phyloP scores from a whole-genome alignment of 495 filamentous ascomycete genomes.

The Penicillium herquei region DNA sequence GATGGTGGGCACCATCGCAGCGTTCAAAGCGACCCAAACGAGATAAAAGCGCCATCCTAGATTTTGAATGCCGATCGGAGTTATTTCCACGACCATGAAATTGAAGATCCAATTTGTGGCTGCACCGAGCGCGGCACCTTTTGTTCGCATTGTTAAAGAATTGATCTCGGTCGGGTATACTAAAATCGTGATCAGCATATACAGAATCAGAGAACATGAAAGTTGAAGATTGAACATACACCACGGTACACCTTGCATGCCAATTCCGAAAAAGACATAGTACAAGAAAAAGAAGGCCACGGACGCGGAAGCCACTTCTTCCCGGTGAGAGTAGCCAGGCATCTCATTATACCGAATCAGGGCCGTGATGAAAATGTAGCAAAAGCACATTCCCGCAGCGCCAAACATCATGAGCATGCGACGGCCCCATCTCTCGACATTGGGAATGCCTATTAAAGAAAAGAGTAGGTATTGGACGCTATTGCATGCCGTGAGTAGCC shows the following conservation, averaged over 20 bases:
- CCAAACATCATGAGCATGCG: conserved; percentile 39
- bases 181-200: conserved; percentile 9
- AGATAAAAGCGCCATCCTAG: conserved; percentile 26
- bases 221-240: conserved; percentile 22
- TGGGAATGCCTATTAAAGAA: conserved; percentile 38
- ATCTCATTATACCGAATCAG: conserved; percentile 42
- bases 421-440: conserved; percentile 42
- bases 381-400: conserved; percentile 42
- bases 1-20: conserved; percentile 30
- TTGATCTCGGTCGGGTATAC: conserved; percentile 62
- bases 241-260: conserved; percentile 40
- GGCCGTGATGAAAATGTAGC: conserved; percentile 48
- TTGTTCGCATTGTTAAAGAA: conserved; percentile 54
- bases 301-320: conserved; percentile 33
- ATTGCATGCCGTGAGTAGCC: conserved; percentile 39
- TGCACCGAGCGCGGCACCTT: conserved; percentile 52
- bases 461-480: conserved; percentile 34
- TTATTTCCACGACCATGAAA: conserved; percentile 62
- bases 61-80: conserved; percentile 41
- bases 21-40: conserved; percentile 28
- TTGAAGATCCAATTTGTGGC: conserved; percentile 60
- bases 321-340: conserved; percentile 10
- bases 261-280: conserved; percentile 49
- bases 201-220: conserved; percentile 27
- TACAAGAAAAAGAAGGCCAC: conserved; percentile 51